A percentile compares a stretch with the other conserved stretches of the same genome.
Conservation (phyloP, 441 rosid genomes). For the Mallotus repandus region DNA sequence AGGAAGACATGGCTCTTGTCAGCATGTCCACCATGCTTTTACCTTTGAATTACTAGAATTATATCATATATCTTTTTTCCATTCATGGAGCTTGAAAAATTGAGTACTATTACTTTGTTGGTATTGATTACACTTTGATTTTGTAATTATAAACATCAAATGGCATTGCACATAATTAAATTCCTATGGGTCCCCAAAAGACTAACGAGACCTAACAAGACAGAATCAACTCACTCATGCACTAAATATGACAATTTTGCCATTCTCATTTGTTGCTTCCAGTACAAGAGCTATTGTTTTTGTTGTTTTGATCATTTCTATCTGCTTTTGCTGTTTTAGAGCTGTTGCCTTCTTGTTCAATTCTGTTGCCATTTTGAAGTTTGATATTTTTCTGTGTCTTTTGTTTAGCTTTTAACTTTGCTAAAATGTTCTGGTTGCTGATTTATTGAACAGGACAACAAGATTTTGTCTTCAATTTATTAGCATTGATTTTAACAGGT, state of each 20-base stretch:
- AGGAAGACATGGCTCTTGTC: background rate
- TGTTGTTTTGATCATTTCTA: too few relatives aligned
- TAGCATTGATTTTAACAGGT: too few relatives aligned
- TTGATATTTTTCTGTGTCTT: too few relatives aligned
- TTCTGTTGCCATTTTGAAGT: too few relatives aligned
- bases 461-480: too few relatives aligned
- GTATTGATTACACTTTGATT: background rate
- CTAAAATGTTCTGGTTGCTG: too few relatives aligned
- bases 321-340: too few relatives aligned
- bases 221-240: slow-evolving; percentile 4
- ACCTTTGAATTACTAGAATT: background rate
- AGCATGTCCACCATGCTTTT: background rate
- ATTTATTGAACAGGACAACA: too few relatives aligned
- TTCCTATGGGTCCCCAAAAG: background rate
- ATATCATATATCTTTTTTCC: background rate
- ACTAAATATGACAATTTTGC: background rate
- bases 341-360: too few relatives aligned
- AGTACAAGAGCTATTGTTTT: too few relatives aligned
- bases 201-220: background rate
- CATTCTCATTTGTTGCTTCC: too few relatives aligned
- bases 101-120: background rate
- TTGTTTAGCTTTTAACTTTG: too few relatives aligned
- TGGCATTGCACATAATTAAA: background rate
- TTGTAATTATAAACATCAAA: background rate
- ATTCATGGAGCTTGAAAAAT: background rate